These are phyloP conservation scores for Oenanthe sinensis DNA, from an alignment of 129 eudicot genomes.

Conservation along the genomic window DNA sequence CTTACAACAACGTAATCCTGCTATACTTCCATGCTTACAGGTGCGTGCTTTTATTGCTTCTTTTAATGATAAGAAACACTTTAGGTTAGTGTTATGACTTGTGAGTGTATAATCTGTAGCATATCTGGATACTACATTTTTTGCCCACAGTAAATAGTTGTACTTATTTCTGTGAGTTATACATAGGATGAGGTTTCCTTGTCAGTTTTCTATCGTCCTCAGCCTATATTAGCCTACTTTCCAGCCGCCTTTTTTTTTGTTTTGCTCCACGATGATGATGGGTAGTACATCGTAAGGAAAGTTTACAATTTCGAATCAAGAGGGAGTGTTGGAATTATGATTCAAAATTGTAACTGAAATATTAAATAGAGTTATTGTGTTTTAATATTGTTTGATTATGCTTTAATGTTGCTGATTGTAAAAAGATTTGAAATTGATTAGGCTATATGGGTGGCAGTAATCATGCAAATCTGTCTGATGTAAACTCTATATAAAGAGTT, in stretches of 20 bases:
- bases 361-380: no score
- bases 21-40: constrained; percentile 97
- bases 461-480: no score
- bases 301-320: no score
- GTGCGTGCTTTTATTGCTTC: constrained; percentile 23
- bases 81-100: background rate
- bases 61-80: background rate
- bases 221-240: background rate
- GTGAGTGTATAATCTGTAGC: background rate
- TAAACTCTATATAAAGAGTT: no score
- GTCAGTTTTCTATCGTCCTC: background rate
- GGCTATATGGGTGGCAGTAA: no score
- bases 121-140: background rate
- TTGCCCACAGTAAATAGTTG: background rate
- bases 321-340: no score
- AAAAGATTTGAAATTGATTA: no score
- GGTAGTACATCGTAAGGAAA: no score
- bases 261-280: no score
- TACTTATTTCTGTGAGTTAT: background rate
- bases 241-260: background rate
- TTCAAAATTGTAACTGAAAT: no score
- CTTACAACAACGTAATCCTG: constrained; percentile 80
- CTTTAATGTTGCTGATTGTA: no score
- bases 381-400: no score
- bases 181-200: background rate